These are phyloP conservation scores for Sclerotinia trifoliorum DNA, from an alignment of 2,329 filamentous ascomycete species.

Conservation along the genomic window DNA sequence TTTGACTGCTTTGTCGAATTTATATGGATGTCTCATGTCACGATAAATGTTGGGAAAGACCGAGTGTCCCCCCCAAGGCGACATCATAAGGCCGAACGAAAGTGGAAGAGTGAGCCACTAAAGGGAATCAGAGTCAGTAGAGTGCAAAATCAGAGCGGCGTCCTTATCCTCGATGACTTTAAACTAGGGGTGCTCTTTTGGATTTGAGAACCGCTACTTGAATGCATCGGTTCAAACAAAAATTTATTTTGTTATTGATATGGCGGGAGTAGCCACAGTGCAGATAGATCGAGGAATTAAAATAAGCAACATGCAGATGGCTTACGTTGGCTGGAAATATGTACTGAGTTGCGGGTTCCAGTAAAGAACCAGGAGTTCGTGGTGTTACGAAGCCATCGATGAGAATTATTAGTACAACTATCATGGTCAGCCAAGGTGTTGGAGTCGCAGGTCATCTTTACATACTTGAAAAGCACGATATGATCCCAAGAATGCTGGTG, in stretches of 20 bases:
- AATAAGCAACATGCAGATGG: not conserved
- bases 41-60: constrained; percentile 84
- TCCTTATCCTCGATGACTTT: not conserved
- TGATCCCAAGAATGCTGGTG: constrained; percentile 88
- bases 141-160: not conserved
- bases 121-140: not conserved
- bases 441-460: constrained; percentile 34
- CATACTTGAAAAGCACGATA: constrained; percentile 84
- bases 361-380: constrained; percentile 75
- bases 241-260: not conserved
- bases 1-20: constrained; percentile 68
- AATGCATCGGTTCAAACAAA: not conserved
- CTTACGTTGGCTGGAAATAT: constrained; percentile 69
- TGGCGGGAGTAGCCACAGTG: not conserved
- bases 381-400: constrained; percentile 84
- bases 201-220: not conserved
- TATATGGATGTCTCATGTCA: constrained; percentile 71
- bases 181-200: not conserved
- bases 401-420: constrained; percentile 81
- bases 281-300: not conserved
- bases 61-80: constrained; percentile 62
- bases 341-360: constrained; percentile 75
- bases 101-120: constrained; percentile 77
- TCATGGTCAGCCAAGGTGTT: not conserved
- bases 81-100: constrained; percentile 88